phyloP scores from a whole-genome alignment of 495 filamentous ascomycete genomes.

The Aspergillus cristatus region DNA sequence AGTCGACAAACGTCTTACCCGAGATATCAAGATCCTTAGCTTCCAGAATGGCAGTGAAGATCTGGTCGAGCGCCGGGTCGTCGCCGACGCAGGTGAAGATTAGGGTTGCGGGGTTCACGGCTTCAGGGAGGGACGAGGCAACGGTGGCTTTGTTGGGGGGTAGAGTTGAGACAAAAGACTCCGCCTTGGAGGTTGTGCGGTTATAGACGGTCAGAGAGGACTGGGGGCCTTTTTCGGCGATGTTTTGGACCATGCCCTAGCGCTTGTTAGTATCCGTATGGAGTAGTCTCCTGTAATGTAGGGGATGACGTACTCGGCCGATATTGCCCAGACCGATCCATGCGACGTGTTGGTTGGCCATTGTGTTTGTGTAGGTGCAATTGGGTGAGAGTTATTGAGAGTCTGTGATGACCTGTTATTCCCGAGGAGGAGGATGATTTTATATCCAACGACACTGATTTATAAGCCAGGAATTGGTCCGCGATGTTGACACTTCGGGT shows the following conservation, averaged over 20 bases:
- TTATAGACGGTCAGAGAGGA: slow-evolving; percentile 71
- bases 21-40: slow-evolving; percentile 32
- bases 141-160: slow-evolving; percentile 49
- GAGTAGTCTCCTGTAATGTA: not conserved
- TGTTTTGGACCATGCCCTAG: slow-evolving; percentile 80
- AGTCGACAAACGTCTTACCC: slow-evolving; percentile 56
- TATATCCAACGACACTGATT: too few species aligned
- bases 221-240: slow-evolving; percentile 67
- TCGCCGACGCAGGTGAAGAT: slow-evolving; percentile 81
- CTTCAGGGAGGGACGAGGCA: slow-evolving; percentile 51
- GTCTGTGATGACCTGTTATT: too few species aligned
- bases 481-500: too few species aligned
- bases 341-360: slow-evolving; percentile 31
- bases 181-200: slow-evolving; percentile 54
- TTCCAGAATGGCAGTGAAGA: slow-evolving; percentile 40
- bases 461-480: too few species aligned
- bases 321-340: slow-evolving; percentile 92
- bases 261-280: slow-evolving; percentile 12
- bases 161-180: slow-evolving; percentile 46
- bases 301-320: slow-evolving; percentile 54
- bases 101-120: slow-evolving; percentile 59
- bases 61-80: slow-evolving; percentile 57
- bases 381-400: too few species aligned
- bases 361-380: slow-evolving; percentile 5
- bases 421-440: too few species aligned